A percentile compares a stretch with the other conserved stretches of the same genome.
Evolutionary conservation across 305 asterid species (phyloP).

Genomic region (Fraxinus paxiana): DNA sequence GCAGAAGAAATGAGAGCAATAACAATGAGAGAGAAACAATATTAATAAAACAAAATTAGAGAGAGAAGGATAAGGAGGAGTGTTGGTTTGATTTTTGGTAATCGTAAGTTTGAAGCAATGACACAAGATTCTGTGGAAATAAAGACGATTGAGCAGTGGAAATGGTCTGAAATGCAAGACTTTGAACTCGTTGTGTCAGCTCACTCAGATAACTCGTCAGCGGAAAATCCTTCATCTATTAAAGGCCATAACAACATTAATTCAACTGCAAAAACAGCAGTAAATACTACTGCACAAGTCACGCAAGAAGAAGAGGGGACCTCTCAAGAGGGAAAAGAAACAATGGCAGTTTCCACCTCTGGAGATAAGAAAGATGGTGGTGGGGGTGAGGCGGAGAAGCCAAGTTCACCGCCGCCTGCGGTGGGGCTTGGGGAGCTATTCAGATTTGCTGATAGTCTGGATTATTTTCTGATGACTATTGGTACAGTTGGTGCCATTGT

Average conservation of each 20-base stretch:
- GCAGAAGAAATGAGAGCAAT: not conserved
- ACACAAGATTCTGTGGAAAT: slow-evolving; percentile 40
- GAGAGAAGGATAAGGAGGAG: slow-evolving; percentile 19
- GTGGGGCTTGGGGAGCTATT: slow-evolving; percentile 64
- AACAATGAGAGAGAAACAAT: slow-evolving; percentile 3
- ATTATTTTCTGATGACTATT: slow-evolving; percentile 65
- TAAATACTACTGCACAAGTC: not conserved
- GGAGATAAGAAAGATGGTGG: slow-evolving; percentile 39
- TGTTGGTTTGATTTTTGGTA: slow-evolving; percentile 16
- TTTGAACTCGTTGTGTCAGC: slow-evolving; percentile 60
- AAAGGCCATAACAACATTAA: slow-evolving; percentile 32
- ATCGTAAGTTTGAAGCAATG: slow-evolving; percentile 32
- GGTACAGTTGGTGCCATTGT: slow-evolving; percentile 91
- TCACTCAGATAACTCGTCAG: slow-evolving; percentile 6
- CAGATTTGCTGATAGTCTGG: slow-evolving; percentile 89
- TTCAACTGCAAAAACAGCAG: not conserved
- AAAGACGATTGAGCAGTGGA: slow-evolving; percentile 70
- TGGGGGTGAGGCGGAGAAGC: slow-evolving; percentile 43
- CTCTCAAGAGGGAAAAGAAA: slow-evolving; percentile 11
- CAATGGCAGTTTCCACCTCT: slow-evolving; percentile 45
- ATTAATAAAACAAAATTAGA: not conserved
- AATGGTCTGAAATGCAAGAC: slow-evolving; percentile 83
- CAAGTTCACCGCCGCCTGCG: slow-evolving; percentile 41
- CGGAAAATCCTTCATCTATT: slow-evolving; percentile 29
- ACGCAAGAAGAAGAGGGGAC: not conserved